Conservation (phyloP, 2,329 filamentous ascomycete genomes). For the Epichloe hybrida region DNA sequence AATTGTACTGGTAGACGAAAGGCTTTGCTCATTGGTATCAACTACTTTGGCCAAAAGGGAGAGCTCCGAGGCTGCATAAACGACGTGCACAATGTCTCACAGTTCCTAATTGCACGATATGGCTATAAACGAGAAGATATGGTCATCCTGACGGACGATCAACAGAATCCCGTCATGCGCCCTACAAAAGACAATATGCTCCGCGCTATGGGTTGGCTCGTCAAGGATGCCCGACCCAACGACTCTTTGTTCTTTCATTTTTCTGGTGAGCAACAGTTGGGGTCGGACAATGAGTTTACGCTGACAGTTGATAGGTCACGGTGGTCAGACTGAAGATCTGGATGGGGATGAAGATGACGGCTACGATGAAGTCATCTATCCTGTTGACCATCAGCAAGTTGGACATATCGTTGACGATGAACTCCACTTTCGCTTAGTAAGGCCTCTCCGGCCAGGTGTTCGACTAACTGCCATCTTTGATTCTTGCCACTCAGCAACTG, state of each 20-base stretch:
- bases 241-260: conserved; percentile 69
- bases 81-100: conserved; percentile 64
- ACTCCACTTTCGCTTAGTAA: conserved; percentile 67
- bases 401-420: conserved; percentile 69
- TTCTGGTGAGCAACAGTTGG: conserved; percentile 36
- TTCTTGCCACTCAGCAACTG: conserved; percentile 67
- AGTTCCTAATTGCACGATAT: conserved; percentile 54
- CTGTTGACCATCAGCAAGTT: conserved; percentile 55
- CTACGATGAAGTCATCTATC: conserved; percentile 67
- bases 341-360: conserved; percentile 70
- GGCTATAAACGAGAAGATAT: conserved; percentile 67
- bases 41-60: conserved; percentile 64
- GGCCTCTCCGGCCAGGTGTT: conserved; percentile 65
- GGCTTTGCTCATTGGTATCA: conserved; percentile 66
- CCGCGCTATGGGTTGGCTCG: conserved; percentile 63
- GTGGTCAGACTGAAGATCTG: conserved; percentile 58
- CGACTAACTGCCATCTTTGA: conserved; percentile 74
- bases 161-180: conserved; percentile 53
- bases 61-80: conserved; percentile 70
- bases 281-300: neutral
- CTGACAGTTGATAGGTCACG: conserved; percentile 43
- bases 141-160: conserved; percentile 66
- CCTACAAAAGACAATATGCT: conserved; percentile 67
- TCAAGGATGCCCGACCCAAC: conserved; percentile 56
- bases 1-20: conserved; percentile 61